A percentile compares a stretch with the other conserved stretches of the same genome.
Evolutionary conservation across 2,329 filamentous ascomycete genomes (phyloP).

Genomic region (Domatiomyces catenatus): DNA sequence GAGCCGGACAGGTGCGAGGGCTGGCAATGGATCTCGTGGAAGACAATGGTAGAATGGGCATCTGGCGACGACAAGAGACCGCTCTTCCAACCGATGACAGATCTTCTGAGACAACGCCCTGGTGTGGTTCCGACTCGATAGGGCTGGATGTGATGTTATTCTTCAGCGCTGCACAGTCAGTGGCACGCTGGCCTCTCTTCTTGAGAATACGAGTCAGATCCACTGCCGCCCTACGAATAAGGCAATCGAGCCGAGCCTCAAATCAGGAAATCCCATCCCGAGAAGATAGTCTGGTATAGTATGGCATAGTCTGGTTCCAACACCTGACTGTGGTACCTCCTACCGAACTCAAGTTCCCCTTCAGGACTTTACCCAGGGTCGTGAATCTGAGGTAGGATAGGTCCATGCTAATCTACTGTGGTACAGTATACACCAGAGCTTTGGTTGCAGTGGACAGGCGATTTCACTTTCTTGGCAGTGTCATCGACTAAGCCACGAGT

Average conservation of each 20-base stretch:
- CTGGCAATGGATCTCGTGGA: constrained; percentile 41
- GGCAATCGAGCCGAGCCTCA: background rate
- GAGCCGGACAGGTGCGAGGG: constrained; percentile 40
- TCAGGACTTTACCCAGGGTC: too few species aligned
- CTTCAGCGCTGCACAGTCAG: background rate
- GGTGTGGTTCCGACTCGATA: background rate
- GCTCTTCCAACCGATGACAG: constrained; percentile 35
- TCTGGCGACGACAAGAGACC: constrained; percentile 20
- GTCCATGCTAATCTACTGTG: too few species aligned
- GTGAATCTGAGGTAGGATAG: too few species aligned
- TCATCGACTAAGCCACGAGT: background rate
- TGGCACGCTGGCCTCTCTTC: background rate
- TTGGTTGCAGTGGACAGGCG: background rate
- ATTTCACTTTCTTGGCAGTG: background rate
- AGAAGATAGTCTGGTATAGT: too few species aligned
- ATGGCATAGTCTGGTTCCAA: too few species aligned
- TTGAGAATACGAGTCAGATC: background rate
- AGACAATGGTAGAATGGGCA: constrained; percentile 27
- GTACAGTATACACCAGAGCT: too few species aligned
- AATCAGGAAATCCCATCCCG: too few species aligned
- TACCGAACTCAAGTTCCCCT: too few species aligned
- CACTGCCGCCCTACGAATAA: background rate
- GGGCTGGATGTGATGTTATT: background rate
- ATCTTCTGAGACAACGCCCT: constrained; percentile 26
- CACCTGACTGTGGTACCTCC: too few species aligned